Base-by-base conservation (phyloP, 2,329 filamentous ascomycete species). In the Didymella pomorum region DNA sequence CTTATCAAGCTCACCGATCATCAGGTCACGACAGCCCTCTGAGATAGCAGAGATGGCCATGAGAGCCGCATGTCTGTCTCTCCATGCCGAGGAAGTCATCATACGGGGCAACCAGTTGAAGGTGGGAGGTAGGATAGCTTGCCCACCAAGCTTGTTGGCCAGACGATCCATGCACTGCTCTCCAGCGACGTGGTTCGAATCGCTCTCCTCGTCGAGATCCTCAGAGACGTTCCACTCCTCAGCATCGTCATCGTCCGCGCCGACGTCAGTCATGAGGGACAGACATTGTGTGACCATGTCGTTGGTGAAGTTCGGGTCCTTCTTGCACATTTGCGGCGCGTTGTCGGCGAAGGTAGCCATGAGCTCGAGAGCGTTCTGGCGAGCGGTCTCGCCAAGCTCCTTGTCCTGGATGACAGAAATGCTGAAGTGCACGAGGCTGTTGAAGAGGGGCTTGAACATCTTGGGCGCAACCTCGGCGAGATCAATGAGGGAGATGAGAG, bases 11-110 rank as follows among this genome's bases (percentile, higher is more conserved):
- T 99, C 95, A 41, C 91, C 91, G 65, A 97, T 85, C 95, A 99
- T 99, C 62, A 97, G 83, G 25, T 98, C 94, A 58, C 93, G 89
- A 74, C 95, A 99, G 35, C 95, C 95, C 78, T 99, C 95, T 0
- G 95, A 98, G 64, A 99, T 99, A 65, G 95, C 95, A 2, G 94
- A 98, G 61, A 99, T 97, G 23, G 95, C 95, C 95, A 99, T 99
- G 51, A 99, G 86, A 45, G 95, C 95, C 29, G 95, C 95, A 77
- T 99, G 95, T 62, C 94, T 88, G 77, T 99, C 95, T 72, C 92
- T 88, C 95, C 95, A 99, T 28, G 92, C 87, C 69, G 91, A 89
- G 1, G 95, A 98, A 52, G 89, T 92, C 88, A 98, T 96, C 95
- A 99, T 99, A 63, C 93, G 87, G 10, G 95, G 95, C 37, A 99